Base-by-base conservation (phyloP, 2,329 filamentous ascomycete genomes). In the Neodidymelliopsis sp. region DNA sequence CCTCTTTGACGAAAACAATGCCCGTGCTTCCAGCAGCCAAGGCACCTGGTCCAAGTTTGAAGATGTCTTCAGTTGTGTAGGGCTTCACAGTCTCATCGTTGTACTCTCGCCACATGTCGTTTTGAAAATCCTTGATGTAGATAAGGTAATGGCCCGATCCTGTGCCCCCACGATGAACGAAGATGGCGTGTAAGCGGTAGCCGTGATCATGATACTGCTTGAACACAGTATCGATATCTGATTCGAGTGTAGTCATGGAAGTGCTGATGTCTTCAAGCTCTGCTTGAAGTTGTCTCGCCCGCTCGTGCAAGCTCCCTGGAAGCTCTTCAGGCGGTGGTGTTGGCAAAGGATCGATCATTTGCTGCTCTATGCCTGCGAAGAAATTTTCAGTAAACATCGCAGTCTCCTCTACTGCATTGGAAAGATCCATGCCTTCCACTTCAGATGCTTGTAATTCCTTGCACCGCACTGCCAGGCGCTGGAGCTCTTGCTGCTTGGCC, bases 131-230 rank as follows among this genome's bases (percentile, higher is more conserved):
- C 66, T 86, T 89, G 56, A 99, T 95, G 82, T 92, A 97, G 33
- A 97, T 91, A 87, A 91, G 97, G 75, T 97, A 99, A 72, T 99
- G 94, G 0, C 94, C 94, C 22, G 81, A 81, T 11, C 66, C 64
- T 2, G 71, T 64, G 7, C 80, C 79, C 23, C 90, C 90, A 15
- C 88, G 86, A 70, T 99, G 94, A 63, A 96, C 93, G 66, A 99
- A 96, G 23, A 97, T 89, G 0, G 93, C 90, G 60, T 97, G 92
- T 4, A 99, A 82, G 11, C 85, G 85, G 70, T 97, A 99, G 9
- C 87, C 83, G 35, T 90, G 77, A 19, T 84, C 77, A 31, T 81
- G 80, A 64, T 87, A 81, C 41, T 83, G 81, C 3, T 79, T 78
- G 64, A 91, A 93, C 40, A 88, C 80, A 3, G 74, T 74, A 20